Evolutionary conservation across 352 stramenopile genomes (phyloP).

Genomic region (Pythium angustatum): DNA sequence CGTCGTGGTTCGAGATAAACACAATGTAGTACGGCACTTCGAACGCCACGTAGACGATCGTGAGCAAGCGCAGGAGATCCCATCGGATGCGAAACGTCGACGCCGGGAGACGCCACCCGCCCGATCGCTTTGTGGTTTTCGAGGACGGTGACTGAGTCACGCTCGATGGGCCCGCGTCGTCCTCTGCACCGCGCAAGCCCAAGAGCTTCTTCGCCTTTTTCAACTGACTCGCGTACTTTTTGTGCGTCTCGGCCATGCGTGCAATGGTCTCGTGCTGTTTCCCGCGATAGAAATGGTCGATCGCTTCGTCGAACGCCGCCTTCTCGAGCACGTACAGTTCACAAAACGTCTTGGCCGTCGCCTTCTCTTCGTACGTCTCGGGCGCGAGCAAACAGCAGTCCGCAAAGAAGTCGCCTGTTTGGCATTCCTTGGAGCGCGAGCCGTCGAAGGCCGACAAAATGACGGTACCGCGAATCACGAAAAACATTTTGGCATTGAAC

Average conservation of each 20-base stretch:
- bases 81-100: conserved; percentile 58
- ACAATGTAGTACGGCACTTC: conserved; percentile 73
- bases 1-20: conserved; percentile 58
- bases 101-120: conserved; percentile 43
- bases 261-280: conserved; percentile 29
- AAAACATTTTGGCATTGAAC: conserved; percentile 77
- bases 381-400: conserved; percentile 58
- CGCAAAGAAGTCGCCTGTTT: conserved; percentile 68
- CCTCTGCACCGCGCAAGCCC: conserved; percentile 41
- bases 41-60: conserved; percentile 55
- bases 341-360: conserved; percentile 77
- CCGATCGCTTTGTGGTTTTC: background rate
- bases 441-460: conserved; percentile 52
- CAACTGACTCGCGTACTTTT: conserved; percentile 62
- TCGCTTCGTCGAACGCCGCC: conserved; percentile 52
- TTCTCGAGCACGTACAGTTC: conserved; percentile 78
- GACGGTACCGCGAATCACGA: conserved; percentile 62
- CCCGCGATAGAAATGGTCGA: conserved; percentile 55
- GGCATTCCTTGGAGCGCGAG: conserved; percentile 50
- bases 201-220: conserved; percentile 79
- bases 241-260: conserved; percentile 47
- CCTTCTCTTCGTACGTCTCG: conserved; percentile 70
- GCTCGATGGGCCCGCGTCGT: background rate
- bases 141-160: background rate
- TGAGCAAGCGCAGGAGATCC: conserved; percentile 46